Evolutionary conservation across 108 stramenopile genomes (phyloP).

Genomic region (Cyclotella cryptica): DNA sequence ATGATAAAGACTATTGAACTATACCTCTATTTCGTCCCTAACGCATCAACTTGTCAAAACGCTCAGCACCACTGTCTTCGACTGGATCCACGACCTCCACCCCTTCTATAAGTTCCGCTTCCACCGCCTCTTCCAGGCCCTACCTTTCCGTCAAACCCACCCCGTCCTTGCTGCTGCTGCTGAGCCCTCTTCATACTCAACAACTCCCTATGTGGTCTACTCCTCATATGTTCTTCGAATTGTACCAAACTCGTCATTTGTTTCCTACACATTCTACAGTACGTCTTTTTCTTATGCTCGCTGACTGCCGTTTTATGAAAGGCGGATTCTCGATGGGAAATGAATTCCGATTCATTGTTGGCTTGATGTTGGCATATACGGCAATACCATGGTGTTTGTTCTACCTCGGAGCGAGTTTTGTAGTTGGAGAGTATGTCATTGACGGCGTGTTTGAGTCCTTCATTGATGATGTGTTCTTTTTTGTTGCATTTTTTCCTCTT

Average conservation of each 20-base stretch:
- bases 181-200: slow-evolving; percentile 56
- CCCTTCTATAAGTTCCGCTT: slow-evolving; percentile 1
- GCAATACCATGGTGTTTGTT: slow-evolving; percentile 89
- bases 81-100: slow-evolving; percentile 21
- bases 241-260: slow-evolving; percentile 91
- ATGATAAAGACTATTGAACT: too few relatives aligned
- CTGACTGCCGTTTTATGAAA: slow-evolving; percentile 79
- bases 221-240: slow-evolving; percentile 84
- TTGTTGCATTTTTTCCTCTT: slow-evolving; percentile 39
- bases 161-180: slow-evolving; percentile 37
- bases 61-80: slow-evolving; percentile 40
- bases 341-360: slow-evolving; percentile 65
- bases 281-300: slow-evolving; percentile 77
- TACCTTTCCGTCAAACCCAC: background rate
- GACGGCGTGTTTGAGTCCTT: slow-evolving; percentile 76
- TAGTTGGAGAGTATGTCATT: slow-evolving; percentile 82
- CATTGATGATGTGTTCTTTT: slow-evolving; percentile 27
- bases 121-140: slow-evolving; percentile 9
- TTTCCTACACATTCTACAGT: slow-evolving; percentile 87
- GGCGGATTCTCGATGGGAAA: slow-evolving; percentile 67
- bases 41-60: too few relatives aligned
- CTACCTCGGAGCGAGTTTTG: slow-evolving; percentile 70
- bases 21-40: too few relatives aligned
- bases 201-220: slow-evolving; percentile 79
- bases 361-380: slow-evolving; percentile 86